Base-by-base conservation (phyloP, 176 grass and related monocot species). In the Phyllostachys edulis region DNA sequence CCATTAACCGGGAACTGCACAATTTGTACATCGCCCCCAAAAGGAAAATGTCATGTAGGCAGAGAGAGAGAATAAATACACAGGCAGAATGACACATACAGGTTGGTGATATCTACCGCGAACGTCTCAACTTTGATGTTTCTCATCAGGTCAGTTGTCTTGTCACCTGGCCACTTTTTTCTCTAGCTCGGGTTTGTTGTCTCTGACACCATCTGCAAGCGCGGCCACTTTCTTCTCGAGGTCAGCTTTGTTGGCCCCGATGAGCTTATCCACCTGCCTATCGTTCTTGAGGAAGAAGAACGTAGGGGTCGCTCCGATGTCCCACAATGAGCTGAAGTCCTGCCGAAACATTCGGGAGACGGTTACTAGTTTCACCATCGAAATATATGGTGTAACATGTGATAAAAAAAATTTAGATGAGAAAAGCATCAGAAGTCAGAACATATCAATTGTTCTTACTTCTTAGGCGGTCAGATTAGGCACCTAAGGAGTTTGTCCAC, bases 301-400 rank as follows among this genome's bases (percentile, higher is more conserved):
- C 5, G 93, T 95, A 0, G 96, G 96, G 27, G 96, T 98, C n/a
- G 93, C 96, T 8, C 80, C 91, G 69, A 98, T 91, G 72, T 98
- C 96, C 93, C 89, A 98, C 84, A 89, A 85, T 16, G 96, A 87
- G 34, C 96, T 98, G 23, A 98, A 95, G 78, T 98, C 96, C 96
- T 98, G 85, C 10, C 80, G 66, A 82, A 68, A 23, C 23, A 79
- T 40, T n/a, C n/a, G n/a, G n/a, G 54, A 4, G 54, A 56, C 0
- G 20, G 7, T n/a, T 56, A 56, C 20, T n/a, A 7, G 20, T 56
- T n/a, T n/a, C 54, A 56, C 54, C 54, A n/a, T 9, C 54, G 20
- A 56, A 56, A n/a, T 56, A n/a, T n/a, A n/a, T n/a, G n/a, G n/a
- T n/a, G n/a, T n/a, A n/a, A n/a, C n/a, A n/a, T n/a, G n/a, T n/a